Base-by-base conservation (phyloP, 768 basidiomycete genomes). In the Psilocybe sp. region DNA sequence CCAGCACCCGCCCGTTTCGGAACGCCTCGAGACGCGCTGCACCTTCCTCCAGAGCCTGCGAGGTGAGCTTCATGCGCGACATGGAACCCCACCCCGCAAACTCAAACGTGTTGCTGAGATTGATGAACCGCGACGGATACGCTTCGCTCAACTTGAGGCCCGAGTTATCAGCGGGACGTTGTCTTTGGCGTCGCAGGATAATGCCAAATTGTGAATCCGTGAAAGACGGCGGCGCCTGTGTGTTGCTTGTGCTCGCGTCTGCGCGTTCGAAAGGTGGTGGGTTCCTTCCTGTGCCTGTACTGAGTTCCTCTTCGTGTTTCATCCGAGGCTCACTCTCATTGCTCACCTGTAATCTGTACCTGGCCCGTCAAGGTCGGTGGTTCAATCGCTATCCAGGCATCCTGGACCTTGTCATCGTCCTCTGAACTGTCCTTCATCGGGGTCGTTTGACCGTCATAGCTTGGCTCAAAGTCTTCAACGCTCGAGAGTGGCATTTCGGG, bases 11-110 rank as follows among this genome's bases (percentile, higher is more conserved):
- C 20, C 69, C 64, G n/a, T 65, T 60, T 15, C 59, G 61, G 12
- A 69, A 44, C 23, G 41, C 54, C 46, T 63, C 60, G 14, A 70
- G 68, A 33, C 55, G 63, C 40, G 49, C 61, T 28, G 58, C 64
- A 32, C 60, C 82, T 44, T 46, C 62, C 2, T 57, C 47, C 40
- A 69, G 56, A 40, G 86, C 80, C 4, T 76, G 70, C 1, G 48
- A 52, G 0, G 69, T 63, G 10, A 89, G 70, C 15, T 70, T 69
- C 1, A 87, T 55, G 49, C 72, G 69, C 5, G 66, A 64, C 14
- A 81, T 60, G 5, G 78, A 74, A 1, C 85, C 85, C 84, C 85
- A 87, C 3, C 85, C 86, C 1, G 87, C 79, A 56, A 89, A 89
- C 56, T 87, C 84, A 52, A 86, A 85, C 35, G 81, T 75, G 57